Percentiles rank a stretch among this genome's conserved stretches.
phyloP scores from a whole-genome alignment of 2,329 filamentous ascomycete species.

The Sporothrix inflata region DNA sequence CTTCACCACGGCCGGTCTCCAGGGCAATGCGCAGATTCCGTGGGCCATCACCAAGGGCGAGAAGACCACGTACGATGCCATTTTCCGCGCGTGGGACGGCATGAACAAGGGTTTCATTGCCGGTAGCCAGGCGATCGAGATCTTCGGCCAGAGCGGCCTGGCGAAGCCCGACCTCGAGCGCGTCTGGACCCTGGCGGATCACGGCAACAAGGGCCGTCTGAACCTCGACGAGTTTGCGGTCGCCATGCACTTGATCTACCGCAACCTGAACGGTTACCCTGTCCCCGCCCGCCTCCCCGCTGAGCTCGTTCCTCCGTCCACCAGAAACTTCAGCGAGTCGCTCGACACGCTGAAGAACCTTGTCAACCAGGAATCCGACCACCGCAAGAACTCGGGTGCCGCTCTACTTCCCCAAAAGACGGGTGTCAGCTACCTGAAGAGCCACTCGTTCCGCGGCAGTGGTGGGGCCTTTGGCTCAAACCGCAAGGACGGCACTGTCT shows the following conservation, averaged over 20 bases:
- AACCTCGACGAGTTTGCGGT: constrained; percentile 98
- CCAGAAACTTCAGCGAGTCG: constrained; percentile 87
- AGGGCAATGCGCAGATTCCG: constrained; percentile 92
- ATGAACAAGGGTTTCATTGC: constrained; percentile 90
- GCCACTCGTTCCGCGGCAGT: constrained; percentile 80
- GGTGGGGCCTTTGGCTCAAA: constrained; percentile 59
- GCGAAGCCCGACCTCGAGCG: constrained; percentile 88
- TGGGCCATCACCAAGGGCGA: constrained; percentile 99
- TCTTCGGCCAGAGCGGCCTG: constrained; percentile 93
- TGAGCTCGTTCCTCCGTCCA: constrained; percentile 92
- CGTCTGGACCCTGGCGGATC: constrained; percentile 93
- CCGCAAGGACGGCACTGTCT: constrained; percentile 94
- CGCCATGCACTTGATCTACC: constrained; percentile 98
- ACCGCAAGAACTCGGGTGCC: constrained; percentile 84
- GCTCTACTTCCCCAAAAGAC: constrained; percentile 92
- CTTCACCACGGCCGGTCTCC: constrained; percentile 83
- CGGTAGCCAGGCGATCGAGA: constrained; percentile 91
- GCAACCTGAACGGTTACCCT: constrained; percentile 94
- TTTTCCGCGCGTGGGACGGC: constrained; percentile 97
- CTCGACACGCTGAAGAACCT: constrained; percentile 91
- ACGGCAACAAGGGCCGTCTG: constrained; percentile 89
- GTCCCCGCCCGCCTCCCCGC: constrained; percentile 84
- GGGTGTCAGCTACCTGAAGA: constrained; percentile 97
- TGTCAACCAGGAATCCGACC: constrained; percentile 85
- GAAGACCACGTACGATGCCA: constrained; percentile 92